A percentile compares a stretch with the other conserved stretches of the same genome.
phyloP scores from a whole-genome alignment of 2,329 filamentous ascomycete genomes.

The Setomelanomma holmii region DNA sequence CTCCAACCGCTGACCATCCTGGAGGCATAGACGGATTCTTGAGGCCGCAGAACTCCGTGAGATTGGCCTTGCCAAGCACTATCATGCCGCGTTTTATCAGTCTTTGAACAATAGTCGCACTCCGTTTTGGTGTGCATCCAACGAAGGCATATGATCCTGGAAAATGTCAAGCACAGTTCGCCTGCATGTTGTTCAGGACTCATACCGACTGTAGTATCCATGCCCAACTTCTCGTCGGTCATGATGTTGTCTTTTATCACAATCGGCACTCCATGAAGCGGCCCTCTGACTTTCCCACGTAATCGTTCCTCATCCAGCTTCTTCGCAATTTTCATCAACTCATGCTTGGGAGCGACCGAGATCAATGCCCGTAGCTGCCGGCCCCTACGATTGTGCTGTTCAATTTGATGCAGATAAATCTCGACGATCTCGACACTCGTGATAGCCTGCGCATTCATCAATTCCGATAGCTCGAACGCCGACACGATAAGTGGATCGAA shows the following conservation, averaged over 20 bases:
- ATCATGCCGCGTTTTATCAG: conserved; percentile 50
- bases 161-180: conserved; percentile 4
- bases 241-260: conserved; percentile 53
- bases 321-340: conserved; percentile 45
- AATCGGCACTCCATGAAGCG: conserved; percentile 53
- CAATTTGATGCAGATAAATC: conserved; percentile 43
- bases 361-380: conserved; percentile 48
- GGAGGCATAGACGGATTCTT: conserved; percentile 47
- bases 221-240: conserved; percentile 46
- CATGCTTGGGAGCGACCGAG: conserved; percentile 46
- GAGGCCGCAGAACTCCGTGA: conserved; percentile 49
- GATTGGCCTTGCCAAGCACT: conserved; percentile 52
- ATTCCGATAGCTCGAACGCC: conserved; percentile 40
- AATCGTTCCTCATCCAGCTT: conserved; percentile 51
- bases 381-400: conserved; percentile 44
- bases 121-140: conserved; percentile 46
- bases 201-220: conserved; percentile 52
- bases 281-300: conserved; percentile 44
- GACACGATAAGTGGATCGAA: conserved; percentile 43
- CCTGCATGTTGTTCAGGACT: neutral
- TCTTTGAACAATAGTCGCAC: conserved; percentile 48
- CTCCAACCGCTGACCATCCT: conserved; percentile 51
- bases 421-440: conserved; percentile 47
- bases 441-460: conserved; percentile 38
- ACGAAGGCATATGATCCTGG: conserved; percentile 48